These are phyloP conservation scores for Entomortierella chlamydospora DNA, from an alignment of 192 early-diverging fungal species.

Conservation along the genomic window DNA sequence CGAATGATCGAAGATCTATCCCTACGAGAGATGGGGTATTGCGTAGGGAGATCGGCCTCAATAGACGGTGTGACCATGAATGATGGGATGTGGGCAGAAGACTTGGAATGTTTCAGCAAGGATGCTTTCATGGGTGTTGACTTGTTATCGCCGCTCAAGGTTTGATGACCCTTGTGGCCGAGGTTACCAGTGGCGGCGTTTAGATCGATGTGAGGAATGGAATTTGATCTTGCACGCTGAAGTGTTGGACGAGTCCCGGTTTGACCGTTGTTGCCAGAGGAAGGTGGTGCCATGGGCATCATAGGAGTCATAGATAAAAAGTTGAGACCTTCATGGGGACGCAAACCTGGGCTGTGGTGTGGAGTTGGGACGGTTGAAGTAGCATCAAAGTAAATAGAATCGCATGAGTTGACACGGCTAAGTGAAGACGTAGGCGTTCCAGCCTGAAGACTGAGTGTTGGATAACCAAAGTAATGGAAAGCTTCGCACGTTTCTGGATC, in stretches of 20 bases:
- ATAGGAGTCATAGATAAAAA: conserved; percentile 54
- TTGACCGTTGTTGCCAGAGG: conserved; percentile 12
- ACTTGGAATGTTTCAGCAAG: conserved; percentile 40
- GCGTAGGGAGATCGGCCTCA: conserved; percentile 37
- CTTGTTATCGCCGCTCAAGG: conserved; percentile 1
- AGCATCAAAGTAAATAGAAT: conserved; percentile 51
- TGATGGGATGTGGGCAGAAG: conserved; percentile 41
- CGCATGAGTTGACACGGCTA: conserved; percentile 53
- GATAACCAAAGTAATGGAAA: conserved; percentile 54
- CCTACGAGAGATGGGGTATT: conserved; percentile 43
- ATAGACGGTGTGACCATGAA: conserved; percentile 54
- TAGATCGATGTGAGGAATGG: conserved; percentile 40
- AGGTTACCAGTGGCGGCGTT: conserved; percentile 6
- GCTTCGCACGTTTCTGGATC: conserved; percentile 44
- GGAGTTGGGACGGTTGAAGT: conserved; percentile 40
- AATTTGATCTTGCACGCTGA: conserved; percentile 41
- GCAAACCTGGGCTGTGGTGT: conserved; percentile 38
- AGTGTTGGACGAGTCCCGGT: conserved; percentile 13
- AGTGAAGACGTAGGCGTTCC: conserved; percentile 38
- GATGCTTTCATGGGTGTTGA: conserved; percentile 31
- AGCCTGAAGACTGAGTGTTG: conserved; percentile 24
- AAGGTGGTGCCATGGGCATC: conserved; percentile 50
- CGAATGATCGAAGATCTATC: conserved; percentile 32
- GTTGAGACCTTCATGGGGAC: conserved; percentile 46
- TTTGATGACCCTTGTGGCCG: neutral